Evolutionary conservation across 2,329 filamentous ascomycete species (phyloP).

Genomic region (Fusarium sp.): DNA sequence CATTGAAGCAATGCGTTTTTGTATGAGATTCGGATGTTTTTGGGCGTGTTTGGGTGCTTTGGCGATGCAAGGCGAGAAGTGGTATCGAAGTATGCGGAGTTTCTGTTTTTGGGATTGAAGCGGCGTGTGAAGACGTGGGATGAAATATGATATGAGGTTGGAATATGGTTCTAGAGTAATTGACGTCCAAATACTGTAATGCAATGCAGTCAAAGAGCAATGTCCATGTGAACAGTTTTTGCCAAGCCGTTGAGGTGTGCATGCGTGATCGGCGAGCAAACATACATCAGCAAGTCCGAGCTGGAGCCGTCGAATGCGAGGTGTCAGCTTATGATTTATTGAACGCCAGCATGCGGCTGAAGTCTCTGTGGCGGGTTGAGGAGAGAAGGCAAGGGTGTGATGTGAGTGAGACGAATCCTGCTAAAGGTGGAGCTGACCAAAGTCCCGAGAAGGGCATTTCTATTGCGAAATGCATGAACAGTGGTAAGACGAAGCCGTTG

Average conservation of each 20-base stretch:
- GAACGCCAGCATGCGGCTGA: slow-evolving; percentile 3
- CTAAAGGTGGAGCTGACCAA: neutral
- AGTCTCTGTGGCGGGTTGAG: neutral
- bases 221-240: neutral
- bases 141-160: neutral
- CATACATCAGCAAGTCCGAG: neutral
- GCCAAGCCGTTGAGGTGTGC: neutral
- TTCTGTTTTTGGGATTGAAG: neutral
- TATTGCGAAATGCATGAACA: neutral
- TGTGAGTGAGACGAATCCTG: neutral
- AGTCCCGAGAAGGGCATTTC: neutral
- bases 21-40: neutral
- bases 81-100: neutral
- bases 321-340: slow-evolving; percentile 11
- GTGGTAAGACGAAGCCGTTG: neutral
- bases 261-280: neutral
- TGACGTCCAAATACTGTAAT: neutral
- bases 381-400: neutral
- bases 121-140: neutral
- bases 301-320: neutral
- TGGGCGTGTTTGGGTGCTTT: neutral
- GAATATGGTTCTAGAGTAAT: neutral
- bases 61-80: neutral
- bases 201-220: neutral
- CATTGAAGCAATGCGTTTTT: neutral